Base-by-base conservation (phyloP, 179 eudicot genomes). In the Silene coronaria region DNA sequence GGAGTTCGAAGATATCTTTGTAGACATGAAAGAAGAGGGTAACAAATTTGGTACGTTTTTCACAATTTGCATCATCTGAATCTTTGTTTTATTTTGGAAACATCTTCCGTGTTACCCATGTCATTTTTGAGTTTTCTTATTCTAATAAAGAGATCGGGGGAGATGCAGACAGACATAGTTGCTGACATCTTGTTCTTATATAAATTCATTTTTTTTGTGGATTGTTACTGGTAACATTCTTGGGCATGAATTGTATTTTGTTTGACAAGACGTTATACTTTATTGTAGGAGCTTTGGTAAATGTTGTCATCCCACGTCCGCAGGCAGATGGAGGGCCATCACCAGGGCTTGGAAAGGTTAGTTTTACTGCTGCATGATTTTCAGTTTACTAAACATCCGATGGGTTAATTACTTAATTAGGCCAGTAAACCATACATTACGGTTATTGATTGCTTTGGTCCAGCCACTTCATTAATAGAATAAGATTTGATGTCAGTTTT, bases 301-400 rank as follows among this genome's bases (percentile, higher is more conserved):
- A 87, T 58, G 79, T 90, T 60, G 83, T 87, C 74, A 93, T 96
- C 75, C 98, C 99, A 10, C 91, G 99, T 26, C 99, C 99, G 2
- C 83, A 71, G 53, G 87, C 93, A 26, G 84, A 80, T 69, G 97
- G 92, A 4, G 97, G 89, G 83, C 84, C 80, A 16, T 34, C 85
- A 42, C 91, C 97, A 57, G 99, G 99, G 26, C 85, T 93, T 74
- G 99, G 99, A 79, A 96, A 93, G 99, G 98, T 91, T 77, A 71
- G 79, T 68, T 38, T 14, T 62, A 0, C 51, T 55, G 46, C 28
- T 32, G 3, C 28, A 58, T 70, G 48, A 21, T 70, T 7, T 19
- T 34, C 19, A 30, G 0, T n/a, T 53, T n/a, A 53, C 21, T 0
- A 53, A 14, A 53, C 21, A 17, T 21, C 7, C 1, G n/a, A 53